These are phyloP conservation scores for Coleophoma cylindrospora DNA, from an alignment of 2,329 filamentous ascomycete species.

Conservation along the genomic window DNA sequence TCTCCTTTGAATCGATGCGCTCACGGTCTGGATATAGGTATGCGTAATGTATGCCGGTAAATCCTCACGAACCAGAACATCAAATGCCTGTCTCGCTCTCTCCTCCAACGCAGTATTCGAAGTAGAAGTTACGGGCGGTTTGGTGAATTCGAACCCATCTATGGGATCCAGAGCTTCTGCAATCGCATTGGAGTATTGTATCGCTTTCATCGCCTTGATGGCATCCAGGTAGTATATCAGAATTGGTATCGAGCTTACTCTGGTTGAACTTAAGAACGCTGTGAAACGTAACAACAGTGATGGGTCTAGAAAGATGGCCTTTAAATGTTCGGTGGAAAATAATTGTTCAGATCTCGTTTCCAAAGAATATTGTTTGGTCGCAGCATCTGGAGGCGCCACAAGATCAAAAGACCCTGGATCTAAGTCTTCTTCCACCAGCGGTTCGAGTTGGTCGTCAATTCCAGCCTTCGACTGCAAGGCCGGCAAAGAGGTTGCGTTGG, in stretches of 20 bases:
- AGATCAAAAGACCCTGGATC: slow-evolving; percentile 50
- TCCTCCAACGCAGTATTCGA: slow-evolving; percentile 54
- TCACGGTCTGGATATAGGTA: slow-evolving; percentile 65
- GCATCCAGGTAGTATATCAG: slow-evolving; percentile 70
- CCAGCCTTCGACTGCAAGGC: slow-evolving; percentile 19
- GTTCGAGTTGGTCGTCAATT: slow-evolving; percentile 41
- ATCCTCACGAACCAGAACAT: slow-evolving; percentile 60
- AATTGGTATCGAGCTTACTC: slow-evolving; percentile 58
- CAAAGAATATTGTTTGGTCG: slow-evolving; percentile 42
- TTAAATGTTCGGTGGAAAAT: slow-evolving; percentile 61
- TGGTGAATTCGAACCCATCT: slow-evolving; percentile 49
- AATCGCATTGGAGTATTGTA: slow-evolving; percentile 67
- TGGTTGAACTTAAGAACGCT: slow-evolving; percentile 54
- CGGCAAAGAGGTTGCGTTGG: slow-evolving; percentile 20
- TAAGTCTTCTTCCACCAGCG: slow-evolving; percentile 36
- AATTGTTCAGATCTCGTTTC: slow-evolving; percentile 61
- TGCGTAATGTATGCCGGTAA: slow-evolving; percentile 69
- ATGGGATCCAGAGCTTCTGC: slow-evolving; percentile 54
- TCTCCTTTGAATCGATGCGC: slow-evolving; percentile 59
- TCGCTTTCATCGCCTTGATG: slow-evolving; percentile 64
- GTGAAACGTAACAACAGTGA: slow-evolving; percentile 61
- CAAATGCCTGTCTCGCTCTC: slow-evolving; percentile 61
- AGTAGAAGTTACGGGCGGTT: slow-evolving; percentile 43
- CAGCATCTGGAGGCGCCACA: slow-evolving; percentile 34
- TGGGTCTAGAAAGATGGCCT: slow-evolving; percentile 60